Percentiles rank a stretch among this genome's conserved stretches.
These are phyloP conservation scores for Zygoascus hellenicus DNA, from an alignment of 1,139 yeast genomes.

Conservation along the genomic window DNA sequence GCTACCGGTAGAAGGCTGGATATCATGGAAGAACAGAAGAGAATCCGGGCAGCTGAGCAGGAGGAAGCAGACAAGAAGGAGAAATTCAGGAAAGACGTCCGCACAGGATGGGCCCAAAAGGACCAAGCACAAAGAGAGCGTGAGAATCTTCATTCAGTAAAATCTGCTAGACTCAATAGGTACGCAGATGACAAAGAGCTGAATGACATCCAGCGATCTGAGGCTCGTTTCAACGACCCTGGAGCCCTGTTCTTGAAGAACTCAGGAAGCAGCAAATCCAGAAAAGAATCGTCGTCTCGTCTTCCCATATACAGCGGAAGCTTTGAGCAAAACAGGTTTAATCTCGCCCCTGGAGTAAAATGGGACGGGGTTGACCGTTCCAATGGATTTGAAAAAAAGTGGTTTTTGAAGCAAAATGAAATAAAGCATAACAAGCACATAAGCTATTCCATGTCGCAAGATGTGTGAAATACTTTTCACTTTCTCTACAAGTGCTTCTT, in stretches of 20 bases:
- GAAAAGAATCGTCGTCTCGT: background rate
- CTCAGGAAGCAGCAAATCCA: background rate
- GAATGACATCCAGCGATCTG: slow-evolving; percentile 35
- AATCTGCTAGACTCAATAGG: slow-evolving; percentile 32
- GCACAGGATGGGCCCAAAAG: slow-evolving; percentile 44
- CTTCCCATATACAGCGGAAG: slow-evolving; percentile 44
- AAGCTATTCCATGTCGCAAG: slow-evolving; percentile 34
- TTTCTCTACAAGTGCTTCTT: background rate
- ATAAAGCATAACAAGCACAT: slow-evolving; percentile 35
- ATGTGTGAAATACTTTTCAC: slow-evolving; percentile 16
- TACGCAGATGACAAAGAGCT: slow-evolving; percentile 38
- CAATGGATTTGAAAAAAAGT: slow-evolving; percentile 75
- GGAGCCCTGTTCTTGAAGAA: slow-evolving; percentile 42
- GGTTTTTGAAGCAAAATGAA: slow-evolving; percentile 54
- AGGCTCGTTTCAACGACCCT: slow-evolving; percentile 63
- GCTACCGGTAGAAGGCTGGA: slow-evolving; percentile 48
- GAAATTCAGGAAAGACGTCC: slow-evolving; percentile 33
- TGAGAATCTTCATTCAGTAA: slow-evolving; percentile 31
- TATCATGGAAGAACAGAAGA: slow-evolving; percentile 30
- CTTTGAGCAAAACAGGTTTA: slow-evolving; percentile 65
- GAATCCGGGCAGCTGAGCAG: slow-evolving; percentile 28
- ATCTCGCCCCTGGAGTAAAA: slow-evolving; percentile 67
- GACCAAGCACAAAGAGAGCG: slow-evolving; percentile 26
- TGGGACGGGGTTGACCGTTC: slow-evolving; percentile 96
- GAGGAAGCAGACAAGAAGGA: slow-evolving; percentile 31